Percentiles rank a stretch among this genome's conserved stretches.
phyloP scores from a whole-genome alignment of 768 basidiomycete species.

The Roridomyces roridus region DNA sequence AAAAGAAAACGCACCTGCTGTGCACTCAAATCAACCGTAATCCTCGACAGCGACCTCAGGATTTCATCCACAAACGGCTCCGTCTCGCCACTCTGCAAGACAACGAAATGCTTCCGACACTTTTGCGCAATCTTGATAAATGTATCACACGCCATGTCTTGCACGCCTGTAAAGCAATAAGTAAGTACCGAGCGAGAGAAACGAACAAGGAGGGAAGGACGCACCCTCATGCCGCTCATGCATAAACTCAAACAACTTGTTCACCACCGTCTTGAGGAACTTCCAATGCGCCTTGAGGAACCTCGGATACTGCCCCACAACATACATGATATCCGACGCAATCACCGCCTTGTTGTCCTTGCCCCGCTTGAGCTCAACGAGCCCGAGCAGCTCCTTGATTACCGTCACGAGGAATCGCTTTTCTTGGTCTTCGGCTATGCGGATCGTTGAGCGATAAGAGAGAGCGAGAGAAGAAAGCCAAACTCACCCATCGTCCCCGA shows the following conservation, averaged over 20 bases:
- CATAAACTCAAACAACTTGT: conserved; percentile 99
- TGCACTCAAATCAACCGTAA: conserved; percentile 92
- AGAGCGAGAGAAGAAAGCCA: not conserved
- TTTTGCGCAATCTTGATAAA: conserved; percentile 99
- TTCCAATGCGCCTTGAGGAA: conserved; percentile 99
- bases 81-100: conserved; percentile 96
- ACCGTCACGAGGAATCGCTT: conserved; percentile 99
- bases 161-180: conserved; percentile 69
- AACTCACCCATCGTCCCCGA: conserved; percentile 97
- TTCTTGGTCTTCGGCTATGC: conserved; percentile 95
- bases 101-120: conserved; percentile 96
- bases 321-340: conserved; percentile 96
- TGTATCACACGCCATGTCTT: conserved; percentile 99
- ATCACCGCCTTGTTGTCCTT: conserved; percentile 99
- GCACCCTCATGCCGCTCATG: conserved; percentile 97
- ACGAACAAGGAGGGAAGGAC: conserved; percentile 17
- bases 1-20: conserved; percentile 64
- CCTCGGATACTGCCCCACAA: conserved; percentile 98
- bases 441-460: not conserved
- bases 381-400: conserved; percentile 95
- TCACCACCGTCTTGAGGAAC: conserved; percentile 99
- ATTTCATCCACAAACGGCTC: conserved; percentile 99
- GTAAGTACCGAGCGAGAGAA: not conserved
- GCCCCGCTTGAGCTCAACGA: conserved; percentile 97
- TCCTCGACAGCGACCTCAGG: conserved; percentile 85